A percentile compares a stretch with the other conserved stretches of the same genome.
phyloP scores from a whole-genome alignment of 345 rosid species.

The Acer saccharum region DNA sequence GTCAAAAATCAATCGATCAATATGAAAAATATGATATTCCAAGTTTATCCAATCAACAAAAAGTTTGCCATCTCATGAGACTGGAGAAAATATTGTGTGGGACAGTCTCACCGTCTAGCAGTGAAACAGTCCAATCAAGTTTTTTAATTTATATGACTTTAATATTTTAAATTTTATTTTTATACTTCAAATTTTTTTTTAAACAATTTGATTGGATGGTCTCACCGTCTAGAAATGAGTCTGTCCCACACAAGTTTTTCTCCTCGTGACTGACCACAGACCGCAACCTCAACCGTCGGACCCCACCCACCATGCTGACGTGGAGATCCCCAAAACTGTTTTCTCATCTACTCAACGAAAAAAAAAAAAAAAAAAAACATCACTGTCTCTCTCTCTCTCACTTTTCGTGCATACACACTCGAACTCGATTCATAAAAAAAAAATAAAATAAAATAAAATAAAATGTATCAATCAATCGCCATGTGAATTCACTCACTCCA shows the following conservation, averaged over 20 bases:
- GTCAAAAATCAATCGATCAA: too few species aligned
- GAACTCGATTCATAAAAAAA: background rate
- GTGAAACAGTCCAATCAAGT: too few species aligned
- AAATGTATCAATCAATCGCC: background rate
- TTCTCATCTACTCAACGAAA: background rate
- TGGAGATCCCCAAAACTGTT: conserved; percentile 13
- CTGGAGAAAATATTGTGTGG: too few species aligned
- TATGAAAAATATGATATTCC: too few species aligned
- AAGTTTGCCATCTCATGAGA: background rate
- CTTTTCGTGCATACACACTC: background rate
- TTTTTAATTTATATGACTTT: too few species aligned
- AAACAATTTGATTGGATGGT: too few species aligned
- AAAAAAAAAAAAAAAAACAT: background rate
- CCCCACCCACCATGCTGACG: conserved; percentile 14
- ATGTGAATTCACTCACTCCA: background rate
- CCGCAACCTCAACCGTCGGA: background rate
- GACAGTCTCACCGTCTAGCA: too few species aligned
- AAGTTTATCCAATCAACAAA: conserved; percentile 9
- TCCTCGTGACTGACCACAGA: background rate
- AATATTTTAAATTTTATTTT: too few species aligned
- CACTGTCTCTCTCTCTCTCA: background rate
- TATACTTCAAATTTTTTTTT: too few species aligned
- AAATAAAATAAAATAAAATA: too few species aligned
- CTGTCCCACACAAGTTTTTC: too few species aligned
- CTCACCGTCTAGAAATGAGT: too few species aligned